These are phyloP conservation scores for Aspergillus heteromorphus DNA, from an alignment of 495 filamentous ascomycete species.

Conservation along the genomic window DNA sequence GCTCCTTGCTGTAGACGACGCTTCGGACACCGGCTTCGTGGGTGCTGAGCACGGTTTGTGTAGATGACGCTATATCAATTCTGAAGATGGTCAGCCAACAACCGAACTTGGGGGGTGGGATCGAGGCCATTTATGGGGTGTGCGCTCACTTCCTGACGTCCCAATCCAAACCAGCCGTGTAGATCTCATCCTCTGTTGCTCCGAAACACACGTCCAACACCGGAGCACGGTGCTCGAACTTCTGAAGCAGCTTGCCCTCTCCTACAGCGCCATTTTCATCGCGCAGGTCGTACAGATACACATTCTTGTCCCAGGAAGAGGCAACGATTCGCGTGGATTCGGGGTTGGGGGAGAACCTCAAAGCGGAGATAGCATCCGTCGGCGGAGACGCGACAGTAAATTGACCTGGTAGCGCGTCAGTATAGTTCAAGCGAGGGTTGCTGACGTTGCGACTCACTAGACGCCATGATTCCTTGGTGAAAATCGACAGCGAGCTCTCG, in stretches of 20 bases:
- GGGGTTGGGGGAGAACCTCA: slow-evolving; percentile 74
- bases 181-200: slow-evolving; percentile 70
- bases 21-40: slow-evolving; percentile 75
- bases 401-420: slow-evolving; percentile 34
- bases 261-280: slow-evolving; percentile 51
- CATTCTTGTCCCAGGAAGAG: slow-evolving; percentile 90
- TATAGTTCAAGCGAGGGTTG: background rate
- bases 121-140: background rate
- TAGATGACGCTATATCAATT: slow-evolving; percentile 65
- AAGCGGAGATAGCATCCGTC: slow-evolving; percentile 78
- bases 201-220: slow-evolving; percentile 92
- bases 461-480: slow-evolving; percentile 25
- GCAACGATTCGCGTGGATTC: slow-evolving; percentile 66
- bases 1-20: slow-evolving; percentile 72
- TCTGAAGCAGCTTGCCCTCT: slow-evolving; percentile 58
- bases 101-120: background rate
- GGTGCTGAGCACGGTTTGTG: slow-evolving; percentile 68
- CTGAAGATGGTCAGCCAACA: slow-evolving; percentile 35
- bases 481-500: background rate
- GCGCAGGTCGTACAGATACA: slow-evolving; percentile 81
- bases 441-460: slow-evolving; percentile 24
- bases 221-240: slow-evolving; percentile 77
- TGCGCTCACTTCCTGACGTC: slow-evolving; percentile 64
- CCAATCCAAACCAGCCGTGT: slow-evolving; percentile 78
- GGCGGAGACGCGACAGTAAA: slow-evolving; percentile 57